Base-by-base conservation (phyloP, 2,329 filamentous ascomycete genomes). In the Penicillium griseofulvum region DNA sequence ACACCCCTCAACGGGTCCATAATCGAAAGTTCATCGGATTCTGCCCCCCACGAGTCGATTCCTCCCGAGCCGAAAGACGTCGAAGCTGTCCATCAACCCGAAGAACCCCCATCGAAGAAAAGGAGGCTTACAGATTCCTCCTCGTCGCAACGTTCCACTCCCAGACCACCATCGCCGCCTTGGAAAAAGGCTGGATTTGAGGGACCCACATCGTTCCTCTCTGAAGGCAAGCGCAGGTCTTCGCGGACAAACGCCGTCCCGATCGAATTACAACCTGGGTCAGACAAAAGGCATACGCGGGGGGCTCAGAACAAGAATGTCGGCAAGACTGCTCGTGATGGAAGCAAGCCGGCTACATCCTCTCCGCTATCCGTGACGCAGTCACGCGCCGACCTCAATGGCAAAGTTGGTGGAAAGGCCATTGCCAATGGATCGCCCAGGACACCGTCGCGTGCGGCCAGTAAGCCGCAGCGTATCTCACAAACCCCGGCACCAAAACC, bases 171-270 rank as follows among this genome's bases (percentile, higher is more conserved):
- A 38, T 97, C 93, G 60, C 94, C 94, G 62, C 94, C 94, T 22
- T 99, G 94, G 94, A 97, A 94, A 78, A 90, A 86, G 68, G 83
- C 89, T 59, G 83, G 83, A 56, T 90, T 89, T 38, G 89, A 96
- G 28, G 94, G 94, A 0, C 94, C 94, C 22, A 94, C 93, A 4
- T 88, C 89, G 0, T 92, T 95, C 70, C 83, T 88, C 43, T 79
- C 82, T 57, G 80, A 84, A 69, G 85, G 85, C 37, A 80, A 80
- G 61, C 78, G 85, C 56, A 84, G 83, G 71, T 87, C 85, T 42
- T 81, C 83, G 46, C 77, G 85, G 63, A 81, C 83, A 50, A 76
- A 76, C 60, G 59, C 61, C 51, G 68, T 82, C 19, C 80, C 81
- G 14, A 59, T 77, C 49, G 79, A 80, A 42, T 63, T 77, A 46